Conservation (phyloP, 2,329 filamentous ascomycete genomes). For the Beauveria rudraprayagi region DNA sequence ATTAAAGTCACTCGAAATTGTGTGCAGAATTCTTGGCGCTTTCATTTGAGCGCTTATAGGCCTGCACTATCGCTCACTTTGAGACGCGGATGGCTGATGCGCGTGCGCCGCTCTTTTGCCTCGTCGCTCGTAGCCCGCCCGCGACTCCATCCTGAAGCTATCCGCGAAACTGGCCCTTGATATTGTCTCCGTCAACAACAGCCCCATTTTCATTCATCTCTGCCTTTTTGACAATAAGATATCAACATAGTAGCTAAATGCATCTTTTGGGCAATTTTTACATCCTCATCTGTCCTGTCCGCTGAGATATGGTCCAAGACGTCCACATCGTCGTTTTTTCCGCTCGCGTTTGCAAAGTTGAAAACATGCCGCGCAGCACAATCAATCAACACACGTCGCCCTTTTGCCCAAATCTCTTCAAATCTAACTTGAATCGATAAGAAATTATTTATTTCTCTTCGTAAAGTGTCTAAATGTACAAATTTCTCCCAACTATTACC, state of each 20-base stretch:
- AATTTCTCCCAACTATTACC: fast-evolving
- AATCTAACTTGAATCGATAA: not conserved
- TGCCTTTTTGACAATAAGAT: not conserved
- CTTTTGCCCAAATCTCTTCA: not conserved
- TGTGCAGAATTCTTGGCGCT: not conserved
- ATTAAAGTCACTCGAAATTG: not conserved
- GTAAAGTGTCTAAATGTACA: not conserved
- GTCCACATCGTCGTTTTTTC: conserved; percentile 9
- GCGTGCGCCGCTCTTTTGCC: not conserved
- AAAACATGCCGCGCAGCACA: not conserved
- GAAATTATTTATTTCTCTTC: not conserved
- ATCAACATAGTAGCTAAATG: not conserved
- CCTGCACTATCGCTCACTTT: not conserved
- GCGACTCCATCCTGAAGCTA: conserved; percentile 13
- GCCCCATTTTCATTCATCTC: conserved; percentile 1
- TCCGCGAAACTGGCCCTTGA: conserved; percentile 10
- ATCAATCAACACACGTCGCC: not conserved
- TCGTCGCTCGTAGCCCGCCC: not conserved
- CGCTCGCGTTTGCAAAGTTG: conserved; percentile 11
- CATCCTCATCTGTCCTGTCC: not conserved
- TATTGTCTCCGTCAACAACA: conserved; percentile 3
- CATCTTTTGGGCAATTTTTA: conserved; percentile 1
- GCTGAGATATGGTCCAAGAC: not conserved
- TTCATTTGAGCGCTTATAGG: conserved; percentile 12
- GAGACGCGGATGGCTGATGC: not conserved